These are phyloP conservation scores for Plasmodium falciparum DNA, from an alignment of 169 alveolate genomes.

Conservation along the genomic window DNA sequence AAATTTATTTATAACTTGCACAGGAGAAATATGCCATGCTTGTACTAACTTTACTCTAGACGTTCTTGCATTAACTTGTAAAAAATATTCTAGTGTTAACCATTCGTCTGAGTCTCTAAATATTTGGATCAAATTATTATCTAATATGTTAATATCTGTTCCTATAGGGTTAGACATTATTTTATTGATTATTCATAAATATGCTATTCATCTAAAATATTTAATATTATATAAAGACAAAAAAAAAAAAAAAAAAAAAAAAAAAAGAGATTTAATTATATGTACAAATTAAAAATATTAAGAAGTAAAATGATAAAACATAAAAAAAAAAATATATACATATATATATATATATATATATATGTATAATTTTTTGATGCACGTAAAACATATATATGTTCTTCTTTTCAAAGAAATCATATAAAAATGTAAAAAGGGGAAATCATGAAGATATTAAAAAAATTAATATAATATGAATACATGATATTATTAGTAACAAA, in stretches of 20 bases:
- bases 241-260: not conserved
- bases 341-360: too few species aligned
- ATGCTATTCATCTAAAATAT: not conserved
- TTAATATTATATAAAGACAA: not conserved
- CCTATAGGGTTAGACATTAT: conserved; percentile 35
- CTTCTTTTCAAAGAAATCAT: too few species aligned
- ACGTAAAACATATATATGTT: too few species aligned
- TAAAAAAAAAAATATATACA: too few species aligned
- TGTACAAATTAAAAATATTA: too few species aligned
- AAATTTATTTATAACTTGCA: conserved; percentile 77
- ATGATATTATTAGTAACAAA: too few species aligned
- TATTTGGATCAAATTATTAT: conserved; percentile 69
- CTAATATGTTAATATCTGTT: conserved; percentile 44
- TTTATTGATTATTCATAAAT: not conserved
- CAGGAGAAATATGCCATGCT: conserved; percentile 85
- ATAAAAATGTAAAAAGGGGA: too few species aligned
- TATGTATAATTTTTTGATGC: too few species aligned
- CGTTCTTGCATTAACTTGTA: conserved; percentile 83
- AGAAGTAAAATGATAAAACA: too few species aligned
- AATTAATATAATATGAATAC: too few species aligned
- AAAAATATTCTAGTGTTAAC: conserved; percentile 83
- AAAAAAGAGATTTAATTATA: not conserved
- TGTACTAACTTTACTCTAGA: conserved; percentile 86
- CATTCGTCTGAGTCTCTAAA: conserved; percentile 86
- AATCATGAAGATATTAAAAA: too few species aligned